Base-by-base conservation (phyloP, 495 filamentous ascomycete species). In the Platismatia glauca region DNA sequence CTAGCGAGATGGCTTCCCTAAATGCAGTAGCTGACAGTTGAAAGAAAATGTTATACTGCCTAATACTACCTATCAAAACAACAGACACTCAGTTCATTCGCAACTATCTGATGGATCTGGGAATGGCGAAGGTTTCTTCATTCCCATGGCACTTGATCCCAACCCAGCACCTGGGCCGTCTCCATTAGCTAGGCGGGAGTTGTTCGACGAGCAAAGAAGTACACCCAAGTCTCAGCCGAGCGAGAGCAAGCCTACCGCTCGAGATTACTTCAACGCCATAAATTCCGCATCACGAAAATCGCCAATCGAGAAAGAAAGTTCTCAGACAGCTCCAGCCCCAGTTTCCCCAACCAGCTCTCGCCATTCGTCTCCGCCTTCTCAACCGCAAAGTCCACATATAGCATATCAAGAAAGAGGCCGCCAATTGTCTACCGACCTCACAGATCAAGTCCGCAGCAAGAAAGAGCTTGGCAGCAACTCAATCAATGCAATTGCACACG, bases 91-190 rank as follows among this genome's bases (percentile, higher is more conserved):
- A 22, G 77, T 82, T 27, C 79, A 85, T 31, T 85, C 85, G 39
- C 76, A 84, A 57, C 77, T 76, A 50, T 79, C 81, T 15, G 88
- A 90, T 60, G 66, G 79, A 16, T 85, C 84, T 66, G 78, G 71
- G 27, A 79, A 76, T 27, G 89, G 89, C 57, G 89, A 91, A 62
- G 84, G 88, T 64, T 89, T 95, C 64, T 88, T 95, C 58, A 94
- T 98, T 58, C 92, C 93, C 7, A 85, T 98, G 67, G 90, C 90
- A 34, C 82, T 96, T 52, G 94, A 98, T 68, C 88, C 91, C 13
- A 90, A 84, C 37, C 83, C 88, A 37, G 83, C 82, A 24, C 81
- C 84, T 16, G 79, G 83, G 35, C 76, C 84, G 38, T 78, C 83
- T 34, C 78, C 81, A 16, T 43, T 70, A 41, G 55, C 62, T 31